A percentile compares a stretch with the other conserved stretches of the same genome.
phyloP scores from a whole-genome alignment of 164 flowering plant genomes.

The Sedum album region DNA sequence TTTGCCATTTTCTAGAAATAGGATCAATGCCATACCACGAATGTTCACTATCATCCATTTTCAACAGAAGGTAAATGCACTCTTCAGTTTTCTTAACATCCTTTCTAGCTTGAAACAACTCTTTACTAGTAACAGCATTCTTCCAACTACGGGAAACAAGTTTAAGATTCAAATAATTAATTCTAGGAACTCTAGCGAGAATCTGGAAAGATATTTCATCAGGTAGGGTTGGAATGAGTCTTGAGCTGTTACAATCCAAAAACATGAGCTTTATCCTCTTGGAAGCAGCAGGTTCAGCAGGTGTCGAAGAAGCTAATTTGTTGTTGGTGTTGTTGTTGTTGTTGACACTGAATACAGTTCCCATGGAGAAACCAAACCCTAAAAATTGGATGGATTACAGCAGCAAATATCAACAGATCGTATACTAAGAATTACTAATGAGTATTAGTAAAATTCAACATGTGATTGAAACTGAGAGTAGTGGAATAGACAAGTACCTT shows the following conservation, averaged over 20 bases:
- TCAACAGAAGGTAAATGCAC: constrained; percentile 66
- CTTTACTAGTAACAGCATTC: constrained; percentile 36
- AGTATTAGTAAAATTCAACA: no score
- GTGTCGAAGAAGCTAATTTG: neutral
- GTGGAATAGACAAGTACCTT: no score
- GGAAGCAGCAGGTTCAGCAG: constrained; percentile 14
- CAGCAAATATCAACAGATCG: no score
- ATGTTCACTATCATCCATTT: constrained; percentile 45
- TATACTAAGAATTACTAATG: no score
- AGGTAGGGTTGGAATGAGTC: constrained; percentile 76
- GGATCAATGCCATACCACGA: constrained; percentile 78
- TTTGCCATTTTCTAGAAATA: constrained; percentile 49
- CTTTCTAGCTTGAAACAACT: constrained; percentile 49
- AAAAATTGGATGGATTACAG: neutral
- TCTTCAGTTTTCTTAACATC: constrained; percentile 68
- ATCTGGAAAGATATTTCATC: constrained; percentile 80
- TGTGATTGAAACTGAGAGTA: no score
- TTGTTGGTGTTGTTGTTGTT: neutral
- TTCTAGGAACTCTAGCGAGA: constrained; percentile 70
- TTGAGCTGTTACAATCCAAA: constrained; percentile 26
- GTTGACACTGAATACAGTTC: constrained; percentile 1
- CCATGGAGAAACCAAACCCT: neutral
- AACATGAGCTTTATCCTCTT: constrained; percentile 58
- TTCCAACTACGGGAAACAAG: constrained; percentile 69
- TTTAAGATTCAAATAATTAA: constrained; percentile 35